Percentiles rank a stretch among this genome's conserved stretches.
Conservation (phyloP, 495 filamentous ascomycete species). For the Chaetomidium leptoderma region DNA sequence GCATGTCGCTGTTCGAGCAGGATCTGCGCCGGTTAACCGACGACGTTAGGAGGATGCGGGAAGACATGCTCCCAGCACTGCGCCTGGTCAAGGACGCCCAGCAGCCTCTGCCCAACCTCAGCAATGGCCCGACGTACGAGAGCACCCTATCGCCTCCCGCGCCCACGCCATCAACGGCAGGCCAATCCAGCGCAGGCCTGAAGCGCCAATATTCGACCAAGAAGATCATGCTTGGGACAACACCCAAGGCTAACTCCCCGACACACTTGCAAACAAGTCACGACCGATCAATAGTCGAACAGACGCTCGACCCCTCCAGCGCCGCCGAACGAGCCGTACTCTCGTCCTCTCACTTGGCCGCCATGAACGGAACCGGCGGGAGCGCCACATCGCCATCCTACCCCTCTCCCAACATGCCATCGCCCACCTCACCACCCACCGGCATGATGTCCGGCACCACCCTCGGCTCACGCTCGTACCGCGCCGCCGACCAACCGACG, state of each 20-base stretch:
- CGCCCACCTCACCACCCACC: conserved; percentile 72
- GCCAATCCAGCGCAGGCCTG: conserved; percentile 50
- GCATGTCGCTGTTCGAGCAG: conserved; percentile 71
- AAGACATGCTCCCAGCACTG: conserved; percentile 86
- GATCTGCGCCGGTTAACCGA: conserved; percentile 78
- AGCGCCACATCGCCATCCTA: conserved; percentile 52
- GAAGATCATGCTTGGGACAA: conserved; percentile 75
- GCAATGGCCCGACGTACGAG: conserved; percentile 43
- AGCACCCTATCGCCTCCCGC: conserved; percentile 49
- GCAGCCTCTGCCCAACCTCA: conserved; percentile 69
- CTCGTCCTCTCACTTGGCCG: conserved; percentile 71
- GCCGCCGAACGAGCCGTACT: conserved; percentile 58
- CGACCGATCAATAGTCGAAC: conserved; percentile 53
- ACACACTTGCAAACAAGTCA: conserved; percentile 64
- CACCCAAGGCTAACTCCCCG: conserved; percentile 71
- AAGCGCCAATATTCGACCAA: conserved; percentile 87
- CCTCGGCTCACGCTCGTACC: conserved; percentile 55
- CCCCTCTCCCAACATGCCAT: conserved; percentile 69
- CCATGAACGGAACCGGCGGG: conserved; percentile 62
- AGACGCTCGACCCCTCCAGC: conserved; percentile 50
- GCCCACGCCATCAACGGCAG: conserved; percentile 45
- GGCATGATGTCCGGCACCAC: conserved; percentile 40
- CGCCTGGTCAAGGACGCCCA: conserved; percentile 86
- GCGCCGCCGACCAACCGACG: conserved; percentile 41
- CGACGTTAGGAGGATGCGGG: conserved; percentile 76